Evolutionary conservation across 2,329 filamentous ascomycete species (phyloP).

Genomic region (Hypoxylon sp.): DNA sequence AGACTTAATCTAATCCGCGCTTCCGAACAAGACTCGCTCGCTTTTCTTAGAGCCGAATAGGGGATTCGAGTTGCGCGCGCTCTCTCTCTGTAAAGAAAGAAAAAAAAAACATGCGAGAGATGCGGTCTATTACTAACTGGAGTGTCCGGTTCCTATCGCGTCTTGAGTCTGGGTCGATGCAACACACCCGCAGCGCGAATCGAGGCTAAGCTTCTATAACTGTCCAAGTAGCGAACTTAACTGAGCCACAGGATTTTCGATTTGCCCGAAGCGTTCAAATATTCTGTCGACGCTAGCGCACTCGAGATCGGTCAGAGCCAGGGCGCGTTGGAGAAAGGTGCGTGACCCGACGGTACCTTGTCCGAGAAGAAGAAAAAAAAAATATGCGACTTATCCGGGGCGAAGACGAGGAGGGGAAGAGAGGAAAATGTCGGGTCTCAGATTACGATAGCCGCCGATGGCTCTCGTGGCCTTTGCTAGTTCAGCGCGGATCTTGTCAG

Average conservation of each 20-base stretch:
- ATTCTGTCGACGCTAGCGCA: conserved; percentile 31
- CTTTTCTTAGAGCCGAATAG: conserved; percentile 25
- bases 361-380: conserved; percentile 12
- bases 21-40: conserved; percentile 20
- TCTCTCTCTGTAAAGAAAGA: conserved; percentile 22
- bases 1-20: conserved; percentile 13
- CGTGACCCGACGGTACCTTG: conserved; percentile 37
- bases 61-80: conserved; percentile 32
- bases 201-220: conserved; percentile 42
- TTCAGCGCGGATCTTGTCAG: conserved; percentile 24
- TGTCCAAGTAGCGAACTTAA: conserved; percentile 36
- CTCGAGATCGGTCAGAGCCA: conserved; percentile 19
- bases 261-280: conserved; percentile 39
- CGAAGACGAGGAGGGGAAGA: conserved; percentile 16
- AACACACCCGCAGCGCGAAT: conserved; percentile 42
- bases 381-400: conserved; percentile 17
- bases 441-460: conserved; percentile 33
- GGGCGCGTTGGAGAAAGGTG: conserved; percentile 39
- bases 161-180: conserved; percentile 36
- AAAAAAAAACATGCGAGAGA: conserved; percentile 34
- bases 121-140: conserved; percentile 32
- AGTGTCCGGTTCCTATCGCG: conserved; percentile 35
- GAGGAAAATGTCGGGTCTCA: conserved; percentile 24
- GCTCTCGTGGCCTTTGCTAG: conserved; percentile 26
- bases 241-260: conserved; percentile 40